phyloP scores from a whole-genome alignment of 306 rosid genomes.

The Castanea crenata region DNA sequence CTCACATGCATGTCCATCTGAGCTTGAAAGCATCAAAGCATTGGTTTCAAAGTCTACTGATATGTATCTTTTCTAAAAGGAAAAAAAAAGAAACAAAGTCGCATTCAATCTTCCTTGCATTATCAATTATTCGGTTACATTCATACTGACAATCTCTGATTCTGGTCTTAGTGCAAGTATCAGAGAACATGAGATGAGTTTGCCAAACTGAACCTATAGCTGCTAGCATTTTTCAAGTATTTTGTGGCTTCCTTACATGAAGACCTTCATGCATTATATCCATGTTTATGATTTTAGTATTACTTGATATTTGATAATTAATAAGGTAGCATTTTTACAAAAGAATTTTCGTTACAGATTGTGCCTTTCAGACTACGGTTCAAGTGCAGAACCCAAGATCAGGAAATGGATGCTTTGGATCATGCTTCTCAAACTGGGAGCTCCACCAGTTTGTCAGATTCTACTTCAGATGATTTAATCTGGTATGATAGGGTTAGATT shows the following conservation, averaged over 20 bases:
- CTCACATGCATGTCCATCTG: not conserved
- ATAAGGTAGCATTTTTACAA: not conserved
- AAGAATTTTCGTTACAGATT: conserved; percentile 41
- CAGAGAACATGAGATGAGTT: not conserved
- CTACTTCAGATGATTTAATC: conserved; percentile 64
- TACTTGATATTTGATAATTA: not conserved
- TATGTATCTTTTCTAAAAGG: not conserved
- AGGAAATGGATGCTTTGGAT: conserved; percentile 31
- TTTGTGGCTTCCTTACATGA: not conserved
- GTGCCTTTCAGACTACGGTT: conserved; percentile 59
- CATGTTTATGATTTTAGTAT: not conserved
- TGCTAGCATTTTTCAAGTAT: not conserved
- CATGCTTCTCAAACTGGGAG: conserved; percentile 19
- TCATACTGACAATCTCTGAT: not conserved
- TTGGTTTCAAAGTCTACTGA: not conserved
- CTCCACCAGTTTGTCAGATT: conserved; percentile 15
- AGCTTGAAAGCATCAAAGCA: not conserved
- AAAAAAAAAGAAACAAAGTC: not conserved
- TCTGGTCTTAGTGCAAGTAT: not conserved
- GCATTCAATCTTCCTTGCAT: not conserved
- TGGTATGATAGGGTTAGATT: conserved; percentile 43
- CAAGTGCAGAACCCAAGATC: conserved; percentile 50
- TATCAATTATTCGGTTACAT: not conserved
- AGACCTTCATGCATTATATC: not conserved
- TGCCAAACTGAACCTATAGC: not conserved